Conservation (phyloP, 2,329 filamentous ascomycete species). For the Exophiala lecanii-corni region DNA sequence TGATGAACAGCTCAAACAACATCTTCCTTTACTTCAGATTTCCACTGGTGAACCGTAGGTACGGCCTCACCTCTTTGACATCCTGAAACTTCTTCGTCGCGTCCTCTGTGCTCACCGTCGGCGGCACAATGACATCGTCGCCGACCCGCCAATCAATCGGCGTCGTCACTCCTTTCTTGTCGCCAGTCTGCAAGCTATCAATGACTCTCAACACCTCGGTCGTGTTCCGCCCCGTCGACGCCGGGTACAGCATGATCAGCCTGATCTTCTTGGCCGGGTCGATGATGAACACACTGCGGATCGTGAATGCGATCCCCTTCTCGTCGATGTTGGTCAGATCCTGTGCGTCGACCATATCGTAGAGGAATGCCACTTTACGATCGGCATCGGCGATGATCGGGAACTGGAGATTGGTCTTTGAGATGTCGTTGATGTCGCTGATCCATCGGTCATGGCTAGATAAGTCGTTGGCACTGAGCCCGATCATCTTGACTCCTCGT, state of each 20-base stretch:
- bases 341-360: constrained; percentile 81
- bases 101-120: constrained; percentile 74
- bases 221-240: constrained; percentile 80
- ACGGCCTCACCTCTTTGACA: constrained; percentile 57
- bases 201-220: constrained; percentile 73
- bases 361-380: constrained; percentile 68
- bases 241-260: constrained; percentile 87
- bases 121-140: constrained; percentile 89
- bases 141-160: constrained; percentile 88
- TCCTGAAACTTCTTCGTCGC: constrained; percentile 84
- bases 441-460: constrained; percentile 84
- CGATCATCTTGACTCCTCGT: constrained; percentile 86
- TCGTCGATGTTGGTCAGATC: constrained; percentile 75
- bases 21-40: constrained; percentile 12
- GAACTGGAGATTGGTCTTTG: constrained; percentile 64
- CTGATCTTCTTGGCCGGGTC: constrained; percentile 92
- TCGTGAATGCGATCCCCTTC: constrained; percentile 86
- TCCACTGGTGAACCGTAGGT: constrained; percentile 22
- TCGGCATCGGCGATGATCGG: constrained; percentile 80
- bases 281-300: constrained; percentile 91
- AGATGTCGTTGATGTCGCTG: constrained; percentile 78
- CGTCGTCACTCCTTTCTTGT: constrained; percentile 82
- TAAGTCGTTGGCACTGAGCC: constrained; percentile 79
- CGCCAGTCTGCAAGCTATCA: constrained; percentile 75
- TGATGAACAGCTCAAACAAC: too few species aligned